Evolutionary conservation across 106 monocot genomes (phyloP).

Genomic region (Platanthera zijinensis): DNA sequence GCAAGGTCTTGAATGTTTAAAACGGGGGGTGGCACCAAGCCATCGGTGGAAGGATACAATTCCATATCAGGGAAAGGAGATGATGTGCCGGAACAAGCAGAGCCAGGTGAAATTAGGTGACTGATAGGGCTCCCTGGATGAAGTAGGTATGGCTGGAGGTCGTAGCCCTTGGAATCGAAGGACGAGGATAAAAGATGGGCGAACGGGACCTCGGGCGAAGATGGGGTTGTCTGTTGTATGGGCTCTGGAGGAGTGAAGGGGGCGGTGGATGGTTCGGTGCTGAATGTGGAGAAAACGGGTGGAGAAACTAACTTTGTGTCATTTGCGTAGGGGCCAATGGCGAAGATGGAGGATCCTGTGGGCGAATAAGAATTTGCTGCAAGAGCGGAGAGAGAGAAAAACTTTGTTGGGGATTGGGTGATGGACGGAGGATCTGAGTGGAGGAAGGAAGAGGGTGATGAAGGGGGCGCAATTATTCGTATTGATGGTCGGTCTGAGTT

Average conservation of each 20-base stretch:
- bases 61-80: constrained; percentile 12
- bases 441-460: constrained; percentile 12
- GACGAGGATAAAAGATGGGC: constrained; percentile 3
- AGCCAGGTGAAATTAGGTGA: constrained; percentile 9
- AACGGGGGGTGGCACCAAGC: not conserved
- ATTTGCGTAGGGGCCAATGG: constrained; percentile 10
- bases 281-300: constrained; percentile 10
- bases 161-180: constrained; percentile 4
- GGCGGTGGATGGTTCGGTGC: constrained; percentile 12
- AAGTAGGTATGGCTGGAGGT: not conserved
- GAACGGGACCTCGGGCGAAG: constrained; percentile 9
- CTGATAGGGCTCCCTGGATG: constrained; percentile 9
- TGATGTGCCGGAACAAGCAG: constrained; percentile 4
- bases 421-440: constrained; percentile 10
- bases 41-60: constrained; percentile 1
- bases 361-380: not conserved
- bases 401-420: constrained; percentile 6
- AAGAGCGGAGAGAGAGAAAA: constrained; percentile 3
- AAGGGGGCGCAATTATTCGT: constrained; percentile 3
- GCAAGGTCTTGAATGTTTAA: constrained; percentile 2
- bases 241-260: constrained; percentile 12
- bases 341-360: constrained; percentile 4
- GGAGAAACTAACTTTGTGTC: constrained; percentile 10
- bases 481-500: constrained; percentile 2
- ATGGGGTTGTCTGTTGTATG: constrained; percentile 3